Conservation (phyloP, 768 basidiomycete species). For the Suillus brevipes region DNA sequence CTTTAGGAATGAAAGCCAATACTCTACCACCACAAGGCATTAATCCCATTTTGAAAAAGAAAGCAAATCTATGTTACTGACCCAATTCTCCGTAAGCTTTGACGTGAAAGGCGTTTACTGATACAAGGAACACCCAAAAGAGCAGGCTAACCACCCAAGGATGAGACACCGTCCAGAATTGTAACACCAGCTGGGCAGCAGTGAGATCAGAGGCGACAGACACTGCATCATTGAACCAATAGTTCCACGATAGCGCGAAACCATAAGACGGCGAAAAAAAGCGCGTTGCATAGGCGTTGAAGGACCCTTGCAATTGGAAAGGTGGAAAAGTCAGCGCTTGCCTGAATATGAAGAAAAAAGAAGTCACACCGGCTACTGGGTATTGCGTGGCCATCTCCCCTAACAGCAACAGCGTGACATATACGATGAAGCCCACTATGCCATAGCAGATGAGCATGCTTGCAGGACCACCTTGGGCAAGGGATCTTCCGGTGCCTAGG, state of each 20-base stretch:
- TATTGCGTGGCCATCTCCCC: conserved; percentile 91
- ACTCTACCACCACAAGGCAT: conserved; percentile 48
- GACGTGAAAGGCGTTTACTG: conserved; percentile 69
- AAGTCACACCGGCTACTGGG: conserved; percentile 59
- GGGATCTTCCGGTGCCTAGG: conserved; percentile 70
- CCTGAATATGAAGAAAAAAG: not conserved
- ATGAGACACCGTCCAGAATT: conserved; percentile 67
- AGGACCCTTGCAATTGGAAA: conserved; percentile 67
- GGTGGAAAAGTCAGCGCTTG: not conserved
- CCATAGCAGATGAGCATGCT: conserved; percentile 84
- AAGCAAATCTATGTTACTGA: conserved; percentile 24
- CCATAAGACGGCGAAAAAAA: conserved; percentile 90
- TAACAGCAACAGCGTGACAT: conserved; percentile 73
- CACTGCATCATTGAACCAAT: conserved; percentile 89
- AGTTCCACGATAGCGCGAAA: conserved; percentile 87
- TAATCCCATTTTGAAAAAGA: not conserved
- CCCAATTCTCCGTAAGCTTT: conserved; percentile 84
- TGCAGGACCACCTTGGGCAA: conserved; percentile 82
- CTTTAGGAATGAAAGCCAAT: conserved; percentile 87
- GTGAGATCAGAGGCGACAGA: conserved; percentile 85
- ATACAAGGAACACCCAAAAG: conserved; percentile 76
- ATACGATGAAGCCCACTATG: conserved; percentile 74
- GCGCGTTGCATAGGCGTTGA: conserved; percentile 81
- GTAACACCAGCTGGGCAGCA: conserved; percentile 79
- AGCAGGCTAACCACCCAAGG: conserved; percentile 73